These are phyloP conservation scores for Talaromyces proteolyticus DNA, from an alignment of 495 filamentous ascomycete species.

Conservation along the genomic window DNA sequence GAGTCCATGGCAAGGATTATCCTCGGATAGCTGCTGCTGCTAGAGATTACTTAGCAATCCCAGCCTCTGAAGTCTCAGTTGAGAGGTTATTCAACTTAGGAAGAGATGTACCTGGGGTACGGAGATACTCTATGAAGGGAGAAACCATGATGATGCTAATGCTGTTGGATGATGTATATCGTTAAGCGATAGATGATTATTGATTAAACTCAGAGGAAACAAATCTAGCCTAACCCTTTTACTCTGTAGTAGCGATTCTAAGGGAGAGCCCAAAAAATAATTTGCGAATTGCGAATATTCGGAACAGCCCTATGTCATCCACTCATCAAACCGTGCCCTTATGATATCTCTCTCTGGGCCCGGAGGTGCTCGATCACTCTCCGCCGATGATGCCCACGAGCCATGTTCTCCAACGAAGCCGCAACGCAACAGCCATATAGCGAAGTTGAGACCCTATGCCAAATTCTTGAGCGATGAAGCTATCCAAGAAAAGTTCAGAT, in stretches of 20 bases:
- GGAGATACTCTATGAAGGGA: constrained; percentile 8
- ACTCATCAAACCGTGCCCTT: not conserved
- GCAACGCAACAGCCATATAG: not conserved
- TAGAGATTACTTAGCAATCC: constrained; percentile 9
- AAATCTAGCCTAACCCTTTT: not conserved
- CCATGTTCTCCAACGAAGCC: not conserved
- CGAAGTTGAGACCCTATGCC: not conserved
- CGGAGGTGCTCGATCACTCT: not conserved
- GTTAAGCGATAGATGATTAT: not conserved
- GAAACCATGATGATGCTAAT: constrained; percentile 10
- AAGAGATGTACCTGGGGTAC: constrained; percentile 8
- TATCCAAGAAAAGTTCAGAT: not conserved
- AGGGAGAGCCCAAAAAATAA: not conserved
- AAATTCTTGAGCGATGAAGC: not conserved
- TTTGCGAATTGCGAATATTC: not conserved
- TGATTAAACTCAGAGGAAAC: too few species aligned
- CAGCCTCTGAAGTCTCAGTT: constrained; percentile 6
- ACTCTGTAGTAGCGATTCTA: not conserved
- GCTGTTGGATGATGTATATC: constrained; percentile 3
- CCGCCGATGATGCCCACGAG: not conserved
- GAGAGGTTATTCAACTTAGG: constrained; percentile 3
- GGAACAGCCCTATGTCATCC: not conserved
- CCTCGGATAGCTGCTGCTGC: constrained; percentile 8
- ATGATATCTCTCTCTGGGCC: not conserved
- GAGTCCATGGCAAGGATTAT: constrained; percentile 3